phyloP scores from a whole-genome alignment of 495 filamentous ascomycete genomes.

The Xylaria longipes region DNA sequence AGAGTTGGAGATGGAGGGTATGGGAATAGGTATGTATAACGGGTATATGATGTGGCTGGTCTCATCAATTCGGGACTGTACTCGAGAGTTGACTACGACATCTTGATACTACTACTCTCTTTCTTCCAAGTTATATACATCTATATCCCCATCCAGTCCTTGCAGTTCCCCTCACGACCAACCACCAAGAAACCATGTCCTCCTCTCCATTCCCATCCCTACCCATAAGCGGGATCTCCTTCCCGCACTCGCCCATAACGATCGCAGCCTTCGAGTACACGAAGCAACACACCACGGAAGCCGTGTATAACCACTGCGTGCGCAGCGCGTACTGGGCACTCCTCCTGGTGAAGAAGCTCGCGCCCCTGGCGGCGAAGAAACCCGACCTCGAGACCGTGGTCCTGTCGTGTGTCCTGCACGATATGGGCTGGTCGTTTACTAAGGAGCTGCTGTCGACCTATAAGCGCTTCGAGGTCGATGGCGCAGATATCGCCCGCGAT shows the following conservation, averaged over 20 bases:
- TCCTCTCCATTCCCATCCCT: slow-evolving; percentile 25
- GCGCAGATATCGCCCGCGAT: slow-evolving; percentile 54
- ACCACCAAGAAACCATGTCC: slow-evolving; percentile 12
- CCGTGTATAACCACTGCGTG: slow-evolving; percentile 57
- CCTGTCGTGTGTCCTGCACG: slow-evolving; percentile 57
- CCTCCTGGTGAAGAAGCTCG: slow-evolving; percentile 46
- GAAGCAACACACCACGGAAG: slow-evolving; percentile 40
- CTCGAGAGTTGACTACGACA: not conserved
- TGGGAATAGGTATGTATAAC: not conserved
- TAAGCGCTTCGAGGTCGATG: slow-evolving; percentile 64
- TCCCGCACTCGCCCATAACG: slow-evolving; percentile 40
- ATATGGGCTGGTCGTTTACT: slow-evolving; percentile 55
- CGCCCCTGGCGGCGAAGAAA: slow-evolving; percentile 30
- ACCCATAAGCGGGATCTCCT: slow-evolving; percentile 31
- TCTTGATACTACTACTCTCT: not conserved
- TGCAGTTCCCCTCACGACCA: not conserved
- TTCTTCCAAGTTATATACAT: not conserved
- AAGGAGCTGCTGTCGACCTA: slow-evolving; percentile 41
- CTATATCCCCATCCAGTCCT: not conserved
- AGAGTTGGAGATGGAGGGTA: not conserved
- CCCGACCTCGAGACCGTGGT: slow-evolving; percentile 53
- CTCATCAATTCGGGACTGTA: not conserved
- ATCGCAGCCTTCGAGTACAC: slow-evolving; percentile 48
- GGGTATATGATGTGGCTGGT: not conserved
- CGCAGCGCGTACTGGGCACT: slow-evolving; percentile 54